phyloP scores from a whole-genome alignment of 805 yeast genomes.

The Isabelozyma pseudorhagii region DNA sequence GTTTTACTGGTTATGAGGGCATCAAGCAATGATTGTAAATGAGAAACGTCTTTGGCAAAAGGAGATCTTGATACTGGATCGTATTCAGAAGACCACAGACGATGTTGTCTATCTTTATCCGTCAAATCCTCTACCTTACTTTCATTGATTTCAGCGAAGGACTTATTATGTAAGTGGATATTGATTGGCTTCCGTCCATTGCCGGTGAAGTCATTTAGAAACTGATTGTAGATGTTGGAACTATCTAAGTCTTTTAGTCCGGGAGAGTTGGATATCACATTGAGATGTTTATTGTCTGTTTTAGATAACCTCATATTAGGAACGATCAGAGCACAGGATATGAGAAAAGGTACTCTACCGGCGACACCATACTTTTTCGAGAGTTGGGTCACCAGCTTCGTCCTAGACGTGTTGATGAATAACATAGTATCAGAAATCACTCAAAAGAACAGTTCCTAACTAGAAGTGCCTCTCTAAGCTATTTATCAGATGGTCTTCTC shows the following conservation, averaged over 20 bases:
- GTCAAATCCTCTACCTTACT: not conserved
- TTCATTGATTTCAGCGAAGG: slow-evolving; percentile 7
- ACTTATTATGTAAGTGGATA: slow-evolving; percentile 5
- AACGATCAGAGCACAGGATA: not conserved
- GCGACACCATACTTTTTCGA: not conserved
- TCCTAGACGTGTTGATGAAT: not conserved
- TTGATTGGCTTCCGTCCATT: not conserved
- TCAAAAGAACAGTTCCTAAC: not conserved
- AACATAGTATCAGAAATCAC: not conserved
- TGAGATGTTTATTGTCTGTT: not conserved
- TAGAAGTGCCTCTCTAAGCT: not conserved
- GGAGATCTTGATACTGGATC: slow-evolving; percentile 42
- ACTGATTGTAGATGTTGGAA: not conserved
- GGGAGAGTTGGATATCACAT: not conserved
- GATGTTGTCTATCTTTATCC: slow-evolving; percentile 7
- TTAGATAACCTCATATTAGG: not conserved
- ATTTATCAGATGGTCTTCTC: not conserved
- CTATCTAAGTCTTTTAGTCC: not conserved
- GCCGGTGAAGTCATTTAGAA: not conserved
- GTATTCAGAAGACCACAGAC: slow-evolving; percentile 38
- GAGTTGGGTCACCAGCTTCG: not conserved
- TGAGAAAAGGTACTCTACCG: not conserved
- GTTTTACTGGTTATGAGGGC: slow-evolving; percentile 70
- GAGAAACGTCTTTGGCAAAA: slow-evolving; percentile 55
- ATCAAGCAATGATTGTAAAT: slow-evolving; percentile 74